Evolutionary conservation across 345 rosid genomes (phyloP).

Genomic region (Linum usitatissimum): DNA sequence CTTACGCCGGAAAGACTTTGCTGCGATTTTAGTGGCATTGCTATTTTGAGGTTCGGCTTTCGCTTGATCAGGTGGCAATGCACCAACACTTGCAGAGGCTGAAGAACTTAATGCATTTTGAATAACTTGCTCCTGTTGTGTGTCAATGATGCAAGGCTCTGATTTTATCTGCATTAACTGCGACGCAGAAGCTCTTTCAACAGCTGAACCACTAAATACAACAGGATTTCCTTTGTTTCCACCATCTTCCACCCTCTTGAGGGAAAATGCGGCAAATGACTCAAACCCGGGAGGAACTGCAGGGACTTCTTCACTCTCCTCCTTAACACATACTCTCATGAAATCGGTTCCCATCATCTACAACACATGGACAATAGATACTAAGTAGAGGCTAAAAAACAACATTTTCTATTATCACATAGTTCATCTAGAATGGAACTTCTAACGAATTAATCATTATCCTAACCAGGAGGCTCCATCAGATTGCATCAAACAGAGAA

Average conservation of each 20-base stretch:
- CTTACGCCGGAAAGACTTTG: conserved; percentile 45
- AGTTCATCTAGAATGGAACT: neutral
- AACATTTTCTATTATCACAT: neutral
- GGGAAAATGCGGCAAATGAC: conserved; percentile 61
- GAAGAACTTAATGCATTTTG: conserved; percentile 25
- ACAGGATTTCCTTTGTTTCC: conserved; percentile 23
- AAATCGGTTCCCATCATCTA: conserved; percentile 84
- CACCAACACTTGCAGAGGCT: conserved; percentile 33
- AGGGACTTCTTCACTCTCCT: conserved; percentile 77
- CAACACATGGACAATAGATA: neutral
- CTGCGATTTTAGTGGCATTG: conserved; percentile 29
- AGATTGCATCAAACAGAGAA: neutral
- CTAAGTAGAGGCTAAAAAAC: neutral
- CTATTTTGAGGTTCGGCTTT: conserved; percentile 29
- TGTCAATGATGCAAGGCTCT: neutral
- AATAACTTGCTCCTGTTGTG: neutral
- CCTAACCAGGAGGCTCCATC: neutral
- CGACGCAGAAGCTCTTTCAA: neutral
- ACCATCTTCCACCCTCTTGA: conserved; percentile 36
- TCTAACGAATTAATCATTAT: neutral
- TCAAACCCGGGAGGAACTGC: conserved; percentile 96
- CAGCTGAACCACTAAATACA: neutral
- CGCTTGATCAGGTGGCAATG: conserved; percentile 31
- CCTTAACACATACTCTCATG: conserved; percentile 67
- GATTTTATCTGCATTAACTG: neutral